phyloP scores from a whole-genome alignment of 805 yeast species.

The Jamesozyma piceae region DNA sequence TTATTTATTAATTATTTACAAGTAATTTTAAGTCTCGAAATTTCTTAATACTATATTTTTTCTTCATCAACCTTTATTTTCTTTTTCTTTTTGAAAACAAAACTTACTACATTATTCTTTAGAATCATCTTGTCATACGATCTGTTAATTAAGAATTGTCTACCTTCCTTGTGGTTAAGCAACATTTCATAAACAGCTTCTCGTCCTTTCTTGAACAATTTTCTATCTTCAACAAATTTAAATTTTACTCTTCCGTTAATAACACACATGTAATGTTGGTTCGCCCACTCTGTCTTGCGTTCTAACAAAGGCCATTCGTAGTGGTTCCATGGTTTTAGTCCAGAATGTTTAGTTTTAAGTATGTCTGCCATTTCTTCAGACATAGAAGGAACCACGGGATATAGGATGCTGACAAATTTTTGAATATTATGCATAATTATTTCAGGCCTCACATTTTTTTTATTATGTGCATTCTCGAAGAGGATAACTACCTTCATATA shows the following conservation, averaged over 20 bases:
- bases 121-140: conserved; percentile 44
- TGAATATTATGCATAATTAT: conserved; percentile 42
- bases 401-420: conserved; percentile 49
- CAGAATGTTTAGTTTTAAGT: conserved; percentile 19
- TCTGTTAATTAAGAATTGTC: conserved; percentile 35
- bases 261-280: conserved; percentile 46
- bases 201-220: conserved; percentile 31
- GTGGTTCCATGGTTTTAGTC: conserved; percentile 14
- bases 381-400: conserved; percentile 75
- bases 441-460: conserved; percentile 29
- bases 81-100: conserved; percentile 24
- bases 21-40: neutral
- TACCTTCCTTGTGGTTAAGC: conserved; percentile 29
- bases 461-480: conserved; percentile 34
- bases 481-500: conserved; percentile 73
- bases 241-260: conserved; percentile 65
- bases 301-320: conserved; percentile 58
- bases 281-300: conserved; percentile 31
- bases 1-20: neutral
- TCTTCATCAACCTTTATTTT: conserved; percentile 1
- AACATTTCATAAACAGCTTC: conserved; percentile 33
- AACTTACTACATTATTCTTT: conserved; percentile 42
- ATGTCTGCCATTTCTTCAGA: conserved; percentile 77
- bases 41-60: neutral
- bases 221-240: conserved; percentile 31